Conservation (phyloP, 75 land plant genomes). For the Picea sitchensis region DNA sequence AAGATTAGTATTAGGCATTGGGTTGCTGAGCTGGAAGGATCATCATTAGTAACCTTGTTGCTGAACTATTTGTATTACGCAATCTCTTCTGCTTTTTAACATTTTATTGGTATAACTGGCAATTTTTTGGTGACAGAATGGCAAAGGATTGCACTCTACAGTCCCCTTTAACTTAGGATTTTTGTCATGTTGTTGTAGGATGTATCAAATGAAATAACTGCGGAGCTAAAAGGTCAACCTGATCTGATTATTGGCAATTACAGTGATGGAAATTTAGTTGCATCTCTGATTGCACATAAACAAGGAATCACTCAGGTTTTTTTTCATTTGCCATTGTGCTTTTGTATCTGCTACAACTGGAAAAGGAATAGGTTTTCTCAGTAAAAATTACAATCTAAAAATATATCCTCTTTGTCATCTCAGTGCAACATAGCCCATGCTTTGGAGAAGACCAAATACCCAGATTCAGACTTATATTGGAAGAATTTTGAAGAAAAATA, state of each 20-base stretch:
- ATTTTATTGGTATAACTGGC: too few relatives aligned
- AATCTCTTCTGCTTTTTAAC: too few relatives aligned
- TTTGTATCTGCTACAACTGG: background rate
- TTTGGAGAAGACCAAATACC: conserved; percentile 81
- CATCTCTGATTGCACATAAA: conserved; percentile 55
- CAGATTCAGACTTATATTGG: conserved; percentile 81
- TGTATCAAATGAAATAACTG: conserved; percentile 44
- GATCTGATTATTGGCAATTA: conserved; percentile 81
- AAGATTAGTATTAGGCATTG: too few relatives aligned
- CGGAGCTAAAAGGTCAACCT: conserved; percentile 55
- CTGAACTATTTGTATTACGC: too few relatives aligned
- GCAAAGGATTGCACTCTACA: too few relatives aligned
- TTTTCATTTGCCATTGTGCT: background rate
- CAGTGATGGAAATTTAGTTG: conserved; percentile 81
- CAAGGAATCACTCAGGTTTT: conserved; percentile 67
- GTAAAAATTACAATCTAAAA: background rate
- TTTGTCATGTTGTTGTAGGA: conserved; percentile 30
- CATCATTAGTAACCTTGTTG: too few relatives aligned
- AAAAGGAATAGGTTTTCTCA: background rate
- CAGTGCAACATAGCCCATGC: conserved; percentile 85
- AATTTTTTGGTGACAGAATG: too few relatives aligned
- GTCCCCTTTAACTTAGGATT: too few relatives aligned
- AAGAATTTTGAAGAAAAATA: conserved; percentile 64
- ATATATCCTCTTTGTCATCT: background rate
- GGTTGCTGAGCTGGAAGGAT: too few relatives aligned